Evolutionary conservation across 805 yeast genomes (phyloP), one percentile per base, ranked within the genome.

Genomic region (Pichia nakasei): DNA sequence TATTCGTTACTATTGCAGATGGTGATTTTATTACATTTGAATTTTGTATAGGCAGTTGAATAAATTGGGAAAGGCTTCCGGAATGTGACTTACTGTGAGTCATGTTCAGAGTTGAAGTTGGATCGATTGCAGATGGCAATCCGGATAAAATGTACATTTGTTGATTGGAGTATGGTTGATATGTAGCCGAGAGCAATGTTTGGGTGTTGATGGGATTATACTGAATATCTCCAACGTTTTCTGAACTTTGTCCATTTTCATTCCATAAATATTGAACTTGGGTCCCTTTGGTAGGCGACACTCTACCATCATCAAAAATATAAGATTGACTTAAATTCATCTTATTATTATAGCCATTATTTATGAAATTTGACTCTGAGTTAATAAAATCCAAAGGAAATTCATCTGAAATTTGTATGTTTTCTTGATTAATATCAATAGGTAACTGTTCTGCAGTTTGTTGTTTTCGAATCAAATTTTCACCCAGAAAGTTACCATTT

Each of bases 81-180:
- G 43, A 22, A 9, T 15, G 22, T 13, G 45, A 24, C 5, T 26
- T 19, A 18, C 17, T 29, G 27, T 33, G 38, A 5, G 15, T 3
- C 15, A 26, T 19, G 4, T 33, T 12, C 9, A 45, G 5, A 9
- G 44, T 37, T 12, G 34, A 33, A 1, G n/a, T 17, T 3, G 47
- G 47, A n/a, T 45, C 47, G 13, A 45, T 13, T 3, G 47, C 41
- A 13, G 47, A 41, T 1, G 47, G 47, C 12, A 45, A 20, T 27
- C 42, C 35, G 3, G 47, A 45, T 11, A 45, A 26, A 19, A 45
- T 15, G 24, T 31, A 45, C 29, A 45, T 27, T 3, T 40, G 44
- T n/a, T 41, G 44, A 24, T 32, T 40, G 13, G 33, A 21, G 4
- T 33, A 35, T 3, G 22, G 41, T 17, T 26, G 42, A 9, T 20